These are phyloP conservation scores for Trichoderma sp. DNA, from an alignment of 2,329 filamentous ascomycete genomes.

Conservation along the genomic window DNA sequence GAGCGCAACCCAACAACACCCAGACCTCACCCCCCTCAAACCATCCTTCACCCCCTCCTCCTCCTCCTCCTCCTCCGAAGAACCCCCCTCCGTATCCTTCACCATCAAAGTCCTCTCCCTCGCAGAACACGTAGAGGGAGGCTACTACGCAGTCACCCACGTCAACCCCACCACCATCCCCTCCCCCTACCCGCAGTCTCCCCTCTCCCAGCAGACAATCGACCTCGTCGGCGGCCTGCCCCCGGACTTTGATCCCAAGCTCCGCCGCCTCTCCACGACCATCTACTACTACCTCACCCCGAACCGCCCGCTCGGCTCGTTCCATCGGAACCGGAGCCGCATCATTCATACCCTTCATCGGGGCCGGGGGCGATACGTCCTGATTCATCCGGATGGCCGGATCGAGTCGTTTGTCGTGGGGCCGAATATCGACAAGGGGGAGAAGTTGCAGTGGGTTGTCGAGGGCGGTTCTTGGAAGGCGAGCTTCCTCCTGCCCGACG, in stretches of 20 bases:
- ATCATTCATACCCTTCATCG: slow-evolving; percentile 68
- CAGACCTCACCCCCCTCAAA: neutral
- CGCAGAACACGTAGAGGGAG: slow-evolving; percentile 61
- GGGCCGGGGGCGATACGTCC: slow-evolving; percentile 64
- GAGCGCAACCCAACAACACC: neutral
- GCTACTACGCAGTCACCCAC: slow-evolving; percentile 66
- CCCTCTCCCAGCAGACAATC: slow-evolving; percentile 43
- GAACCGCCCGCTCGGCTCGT: slow-evolving; percentile 56
- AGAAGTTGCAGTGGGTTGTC: slow-evolving; percentile 69
- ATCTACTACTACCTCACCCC: slow-evolving; percentile 69
- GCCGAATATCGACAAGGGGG: slow-evolving; percentile 56
- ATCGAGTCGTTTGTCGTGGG: slow-evolving; percentile 69
- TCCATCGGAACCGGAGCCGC: slow-evolving; percentile 64
- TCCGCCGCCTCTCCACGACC: slow-evolving; percentile 59
- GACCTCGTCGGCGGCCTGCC: slow-evolving; percentile 39
- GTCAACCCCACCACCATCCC: slow-evolving; percentile 53
- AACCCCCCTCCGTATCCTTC: slow-evolving; percentile 28
- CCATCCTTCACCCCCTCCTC: slow-evolving; percentile 11
- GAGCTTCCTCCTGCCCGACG: slow-evolving; percentile 56
- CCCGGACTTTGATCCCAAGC: slow-evolving; percentile 43
- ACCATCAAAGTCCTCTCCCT: slow-evolving; percentile 42
- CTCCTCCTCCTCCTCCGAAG: slow-evolving; percentile 2
- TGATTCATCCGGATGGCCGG: slow-evolving; percentile 60
- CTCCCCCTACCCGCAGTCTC: slow-evolving; percentile 46
- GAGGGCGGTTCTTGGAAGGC: slow-evolving; percentile 69